Evolutionary conservation across 768 basidiomycete genomes (phyloP), one percentile per base, ranked within the genome.

Genomic region (Rhizopogon vinicolor): DNA sequence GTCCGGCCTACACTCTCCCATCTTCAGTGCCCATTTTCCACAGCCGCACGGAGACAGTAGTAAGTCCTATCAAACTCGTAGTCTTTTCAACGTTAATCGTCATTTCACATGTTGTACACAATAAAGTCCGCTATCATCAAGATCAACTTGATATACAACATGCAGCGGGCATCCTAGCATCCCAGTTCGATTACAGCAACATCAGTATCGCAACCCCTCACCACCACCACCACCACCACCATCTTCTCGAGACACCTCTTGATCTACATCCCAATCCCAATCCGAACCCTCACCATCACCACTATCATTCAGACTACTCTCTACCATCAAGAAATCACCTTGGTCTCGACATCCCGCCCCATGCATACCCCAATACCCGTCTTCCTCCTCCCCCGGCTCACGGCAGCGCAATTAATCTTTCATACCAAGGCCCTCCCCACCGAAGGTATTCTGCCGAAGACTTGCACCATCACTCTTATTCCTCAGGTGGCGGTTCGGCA

Each of bases 1-100:
- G 65, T 89, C 87, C 51, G 87, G 85, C 57, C 71, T 89, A 22
- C 86, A 87, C 63, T 89, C 88, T 2, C 87, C 89, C 61, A 78
- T 83, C 51, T 85, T 86, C 71, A 75, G 74, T 54, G 67, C 78
- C 48, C 73, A 74, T 28, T 78, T 74, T 61, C 73, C 76, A 68
- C 68, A 75, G 59, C 68, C 72, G 54, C 74, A 76, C 73, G 72
- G 74, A 58, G 77, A 79, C 78, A 78, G 73, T 64, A 66, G 64
- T 75, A 69, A 76, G 78, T 74, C 70, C 66, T 68, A 60, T 54
- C 74, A 77, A 73, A 69, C 73, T 79, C 83, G 73, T 73, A 74
- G 63, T 73, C 75, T 65, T 74, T 76, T 67, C 71, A 60, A 61
- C 60, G 67, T 58, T 62, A 63, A 65, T 62, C 44, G 53, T 62